These are phyloP conservation scores for Tricharina praecox DNA, from an alignment of 495 filamentous ascomycete species.

Conservation along the genomic window DNA sequence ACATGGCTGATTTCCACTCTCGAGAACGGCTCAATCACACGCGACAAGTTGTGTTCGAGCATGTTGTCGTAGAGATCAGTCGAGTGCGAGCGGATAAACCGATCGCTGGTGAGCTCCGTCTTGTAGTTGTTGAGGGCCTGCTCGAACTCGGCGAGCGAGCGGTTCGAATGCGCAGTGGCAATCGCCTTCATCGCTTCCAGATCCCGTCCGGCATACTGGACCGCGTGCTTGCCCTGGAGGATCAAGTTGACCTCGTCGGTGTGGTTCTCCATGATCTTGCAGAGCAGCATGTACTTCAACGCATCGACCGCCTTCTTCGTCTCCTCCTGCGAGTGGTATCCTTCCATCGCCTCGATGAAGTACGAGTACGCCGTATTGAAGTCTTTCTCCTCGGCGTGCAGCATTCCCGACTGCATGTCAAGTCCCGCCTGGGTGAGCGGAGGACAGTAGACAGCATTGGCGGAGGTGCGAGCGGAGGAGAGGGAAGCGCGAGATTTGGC, in stretches of 20 bases:
- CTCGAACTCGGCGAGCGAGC: constrained; percentile 91
- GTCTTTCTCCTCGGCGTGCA: constrained; percentile 95
- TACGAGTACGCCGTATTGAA: constrained; percentile 97
- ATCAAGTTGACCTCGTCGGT: constrained; percentile 87
- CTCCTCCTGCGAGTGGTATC: constrained; percentile 86
- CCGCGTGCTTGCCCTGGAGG: constrained; percentile 83
- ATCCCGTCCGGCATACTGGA: constrained; percentile 84
- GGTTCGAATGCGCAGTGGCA: constrained; percentile 82
- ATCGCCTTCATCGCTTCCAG: constrained; percentile 98
- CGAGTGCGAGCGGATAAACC: constrained; percentile 89
- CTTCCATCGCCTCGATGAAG: constrained; percentile 96
- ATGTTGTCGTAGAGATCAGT: constrained; percentile 91
- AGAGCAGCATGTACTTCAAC: constrained; percentile 97
- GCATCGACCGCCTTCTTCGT: constrained; percentile 68
- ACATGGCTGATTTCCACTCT: constrained; percentile 93
- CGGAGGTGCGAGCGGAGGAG: constrained; percentile 82
- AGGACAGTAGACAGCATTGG: constrained; percentile 91
- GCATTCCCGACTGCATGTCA: constrained; percentile 97
- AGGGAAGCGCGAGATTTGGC: constrained; percentile 90
- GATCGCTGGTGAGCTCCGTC: constrained; percentile 77
- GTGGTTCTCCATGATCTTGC: constrained; percentile 98
- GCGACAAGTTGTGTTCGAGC: constrained; percentile 96
- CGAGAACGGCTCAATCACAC: constrained; percentile 97
- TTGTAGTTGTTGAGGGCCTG: constrained; percentile 73
- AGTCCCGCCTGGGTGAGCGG: constrained; percentile 86